Evolutionary conservation across 148 eudicot genomes (phyloP), one percentile per base, ranked within the genome.

Genomic region (Polygonum aviculare): DNA sequence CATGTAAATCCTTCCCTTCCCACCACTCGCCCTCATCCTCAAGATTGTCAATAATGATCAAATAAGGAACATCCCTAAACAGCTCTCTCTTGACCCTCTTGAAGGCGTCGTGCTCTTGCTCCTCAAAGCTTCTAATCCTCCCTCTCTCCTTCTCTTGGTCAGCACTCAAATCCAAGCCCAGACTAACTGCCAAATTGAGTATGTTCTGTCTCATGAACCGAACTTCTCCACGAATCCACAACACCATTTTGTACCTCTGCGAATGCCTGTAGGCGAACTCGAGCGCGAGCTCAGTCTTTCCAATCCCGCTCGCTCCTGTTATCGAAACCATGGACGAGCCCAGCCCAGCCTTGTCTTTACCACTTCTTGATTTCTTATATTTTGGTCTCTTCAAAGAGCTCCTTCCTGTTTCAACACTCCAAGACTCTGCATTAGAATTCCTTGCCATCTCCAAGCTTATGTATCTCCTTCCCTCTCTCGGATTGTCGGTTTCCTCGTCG

Each of bases 151-250:
- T 90, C 84, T 91, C 98, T 15, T 81, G 87, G 74, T 93, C 98
- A 14, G 96, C 93, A 71, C 89, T 88, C 69, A 93, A 90, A 74
- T 93, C 98, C 67, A 89, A 75, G 26, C 91, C 90, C 67, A 91
- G 84, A 51, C 81, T 85, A 40, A 81, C 55, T 0, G 96, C 86
- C 49, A 91, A 54, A 50, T 93, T 93, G 50, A 93, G 74, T 82
- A 93, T 81, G 70, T 90, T 93, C 57, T 93, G 98, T 78, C 93
- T 85, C 76, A 93, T 84, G 73, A 82, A 85, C 57, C 86, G 86
- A 72, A 93, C 86, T 76, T 93, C 98, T 7, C 98, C 98, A 2
- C 98, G 96, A 11, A 89, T 80, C 98, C 96, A 93, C 60, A 93
- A 77, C 22, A 93, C 96, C 98, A 85, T 86, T 78, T 88, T 93